Evolutionary conservation across 805 yeast genomes (phyloP), one percentile per base, ranked within the genome.

Genomic region (Myxozyma sirexii): DNA sequence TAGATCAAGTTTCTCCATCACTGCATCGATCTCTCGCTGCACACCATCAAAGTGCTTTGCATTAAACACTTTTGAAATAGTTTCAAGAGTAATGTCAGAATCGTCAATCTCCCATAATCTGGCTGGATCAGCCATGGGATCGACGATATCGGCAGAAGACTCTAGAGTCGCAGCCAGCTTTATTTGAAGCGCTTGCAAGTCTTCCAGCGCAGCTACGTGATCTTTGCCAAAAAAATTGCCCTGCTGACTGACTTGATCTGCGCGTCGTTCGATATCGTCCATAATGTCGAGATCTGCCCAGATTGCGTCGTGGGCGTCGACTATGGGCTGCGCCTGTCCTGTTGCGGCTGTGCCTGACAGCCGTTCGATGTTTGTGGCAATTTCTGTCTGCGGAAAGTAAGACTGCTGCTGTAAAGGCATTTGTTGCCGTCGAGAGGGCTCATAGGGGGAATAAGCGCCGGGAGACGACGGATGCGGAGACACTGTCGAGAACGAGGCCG

Each of bases 251-350:
- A 74, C 74, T 21, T 69, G 65, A n/a, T 63, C 68, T 1, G 89
- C 83, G 77, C 86, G 78, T 53, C 77, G 78, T 57, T 82, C 81
- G 6, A 90, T 94, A 64, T 89, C 96, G 64, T 90, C 92, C 63
- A 93, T 77, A 0, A 88, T 86, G 68, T 88, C 96, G 51, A 91
- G 85, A 66, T 90, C 96, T 5, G 93, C 85, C 96, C 96, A 92
- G 47, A 89, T 77, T 68, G 81, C 80, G 72, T 89, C 96, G 74
- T 85, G 91, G 61, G 82, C 76, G 55, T 88, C 85, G 8, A 52
- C 59, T 1, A 52, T 31, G 2, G 64, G 59, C 43, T 29, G 54
- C 26, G 29, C 62, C 24, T n/a, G 33, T 5, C 41, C 47, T 10
- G 31, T n/a, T 10, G 55, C 33, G 12, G 49, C 43, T 12, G 58